These are phyloP conservation scores for Galeopsis tetrahit DNA, from an alignment of 257 asterid species.

Conservation along the genomic window DNA sequence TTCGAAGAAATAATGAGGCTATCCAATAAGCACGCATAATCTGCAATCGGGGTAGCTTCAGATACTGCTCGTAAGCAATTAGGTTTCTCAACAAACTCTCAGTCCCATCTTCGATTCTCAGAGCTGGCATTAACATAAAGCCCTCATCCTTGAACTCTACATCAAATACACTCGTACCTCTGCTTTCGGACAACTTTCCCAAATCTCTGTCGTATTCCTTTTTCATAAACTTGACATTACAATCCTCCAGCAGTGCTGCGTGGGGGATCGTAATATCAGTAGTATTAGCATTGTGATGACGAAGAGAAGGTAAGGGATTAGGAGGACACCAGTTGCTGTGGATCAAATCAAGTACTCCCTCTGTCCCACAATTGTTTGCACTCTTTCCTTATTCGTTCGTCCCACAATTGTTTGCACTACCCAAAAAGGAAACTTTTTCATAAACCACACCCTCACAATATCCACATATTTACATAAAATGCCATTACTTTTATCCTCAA, in stretches of 20 bases:
- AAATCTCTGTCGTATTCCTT: background rate
- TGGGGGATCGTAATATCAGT: no score
- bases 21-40: slow-evolving; percentile 39
- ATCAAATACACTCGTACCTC: background rate
- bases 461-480: no score
- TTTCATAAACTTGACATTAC: no score
- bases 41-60: slow-evolving; percentile 26
- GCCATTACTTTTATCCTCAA: no score
- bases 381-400: no score
- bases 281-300: no score
- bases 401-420: no score
- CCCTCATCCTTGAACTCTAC: slow-evolving; percentile 1
- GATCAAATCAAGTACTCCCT: slow-evolving; percentile 36
- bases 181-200: no score
- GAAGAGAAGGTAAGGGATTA: no score
- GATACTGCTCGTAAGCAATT: slow-evolving; percentile 38
- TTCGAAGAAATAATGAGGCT: slow-evolving; percentile 28
- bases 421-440: no score
- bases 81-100: slow-evolving; percentile 36
- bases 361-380: no score
- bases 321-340: slow-evolving; percentile 32
- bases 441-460: no score
- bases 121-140: background rate
- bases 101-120: slow-evolving; percentile 30
- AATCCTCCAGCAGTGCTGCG: background rate